Conservation (phyloP, 805 yeast species). For the Saturnispora quitensis region DNA sequence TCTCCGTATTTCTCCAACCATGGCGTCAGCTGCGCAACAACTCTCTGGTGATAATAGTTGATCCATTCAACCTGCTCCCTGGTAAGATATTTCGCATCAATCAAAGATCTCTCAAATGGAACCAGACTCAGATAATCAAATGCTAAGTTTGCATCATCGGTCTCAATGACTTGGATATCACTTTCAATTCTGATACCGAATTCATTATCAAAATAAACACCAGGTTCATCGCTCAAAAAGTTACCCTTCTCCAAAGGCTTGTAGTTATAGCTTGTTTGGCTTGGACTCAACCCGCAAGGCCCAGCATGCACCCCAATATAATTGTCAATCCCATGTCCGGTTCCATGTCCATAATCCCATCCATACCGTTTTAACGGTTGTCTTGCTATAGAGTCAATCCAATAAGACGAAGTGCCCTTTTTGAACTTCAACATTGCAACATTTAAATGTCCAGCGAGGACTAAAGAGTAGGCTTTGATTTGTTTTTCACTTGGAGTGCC, state of each 20-base stretch:
- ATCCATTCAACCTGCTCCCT: constrained; percentile 59
- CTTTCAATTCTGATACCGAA: constrained; percentile 88
- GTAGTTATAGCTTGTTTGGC: constrained; percentile 28
- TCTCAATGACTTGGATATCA: constrained; percentile 52
- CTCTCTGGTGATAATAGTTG: constrained; percentile 51
- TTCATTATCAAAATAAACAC: constrained; percentile 82
- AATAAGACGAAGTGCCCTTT: constrained; percentile 61
- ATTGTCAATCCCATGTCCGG: constrained; percentile 96
- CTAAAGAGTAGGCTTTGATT: constrained; percentile 65
- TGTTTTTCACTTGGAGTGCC: constrained; percentile 47
- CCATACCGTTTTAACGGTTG: constrained; percentile 78
- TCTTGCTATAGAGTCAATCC: constrained; percentile 76
- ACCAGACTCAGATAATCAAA: constrained; percentile 81
- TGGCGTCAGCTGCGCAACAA: constrained; percentile 44
- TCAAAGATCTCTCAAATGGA: constrained; percentile 74
- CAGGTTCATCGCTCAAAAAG: constrained; percentile 87
- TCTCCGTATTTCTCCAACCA: constrained; percentile 47
- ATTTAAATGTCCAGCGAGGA: constrained; percentile 85
- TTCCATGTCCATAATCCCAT: constrained; percentile 84
- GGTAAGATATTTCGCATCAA: constrained; percentile 49
- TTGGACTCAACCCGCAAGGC: constrained; percentile 69
- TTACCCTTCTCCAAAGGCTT: constrained; percentile 57
- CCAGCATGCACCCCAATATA: constrained; percentile 91
- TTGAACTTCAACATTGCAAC: constrained; percentile 77
- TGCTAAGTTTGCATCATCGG: constrained; percentile 36